A percentile compares a stretch with the other conserved stretches of the same genome.
Evolutionary conservation across 768 basidiomycete species (phyloP).

Genomic region (Serpula lacrymans): DNA sequence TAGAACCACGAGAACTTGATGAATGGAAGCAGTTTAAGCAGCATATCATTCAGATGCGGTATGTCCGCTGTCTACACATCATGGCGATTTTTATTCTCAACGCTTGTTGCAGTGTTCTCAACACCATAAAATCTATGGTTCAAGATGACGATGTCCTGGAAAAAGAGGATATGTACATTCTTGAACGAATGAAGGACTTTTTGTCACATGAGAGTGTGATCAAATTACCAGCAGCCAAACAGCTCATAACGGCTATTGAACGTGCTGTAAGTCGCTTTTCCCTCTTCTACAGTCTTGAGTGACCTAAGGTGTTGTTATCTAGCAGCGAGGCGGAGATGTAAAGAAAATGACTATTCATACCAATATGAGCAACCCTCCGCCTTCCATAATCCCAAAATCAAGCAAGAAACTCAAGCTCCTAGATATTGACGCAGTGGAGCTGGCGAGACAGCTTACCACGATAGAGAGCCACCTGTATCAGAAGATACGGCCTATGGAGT

Average conservation of each 20-base stretch:
- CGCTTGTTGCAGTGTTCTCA: constrained; percentile 57
- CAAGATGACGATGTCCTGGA: constrained; percentile 80
- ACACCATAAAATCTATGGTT: constrained; percentile 88
- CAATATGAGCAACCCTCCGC: constrained; percentile 59
- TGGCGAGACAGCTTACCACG: constrained; percentile 91
- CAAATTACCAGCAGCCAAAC: constrained; percentile 68
- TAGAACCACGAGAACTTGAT: constrained; percentile 57
- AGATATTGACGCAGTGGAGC: constrained; percentile 85
- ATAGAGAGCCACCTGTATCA: constrained; percentile 86
- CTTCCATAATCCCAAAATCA: constrained; percentile 70
- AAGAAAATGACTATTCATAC: constrained; percentile 57
- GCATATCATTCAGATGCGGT: constrained; percentile 85
- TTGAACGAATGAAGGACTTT: constrained; percentile 82
- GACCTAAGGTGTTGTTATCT: constrained; percentile 10
- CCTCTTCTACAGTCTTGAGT: constrained; percentile 1
- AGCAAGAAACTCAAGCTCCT: constrained; percentile 73
- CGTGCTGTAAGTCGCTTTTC: constrained; percentile 60
- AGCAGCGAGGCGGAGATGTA: constrained; percentile 51
- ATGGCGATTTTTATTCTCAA: constrained; percentile 3
- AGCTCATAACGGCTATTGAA: constrained; percentile 70
- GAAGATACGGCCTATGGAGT: constrained; percentile 87
- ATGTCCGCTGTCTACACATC: constrained; percentile 24
- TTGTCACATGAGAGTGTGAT: constrained; percentile 61
- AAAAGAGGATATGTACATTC: constrained; percentile 78
- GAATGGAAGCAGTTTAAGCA: constrained; percentile 88